Conservation (phyloP, 768 basidiomycete genomes). For the Pleurotus citrinopileatus region DNA sequence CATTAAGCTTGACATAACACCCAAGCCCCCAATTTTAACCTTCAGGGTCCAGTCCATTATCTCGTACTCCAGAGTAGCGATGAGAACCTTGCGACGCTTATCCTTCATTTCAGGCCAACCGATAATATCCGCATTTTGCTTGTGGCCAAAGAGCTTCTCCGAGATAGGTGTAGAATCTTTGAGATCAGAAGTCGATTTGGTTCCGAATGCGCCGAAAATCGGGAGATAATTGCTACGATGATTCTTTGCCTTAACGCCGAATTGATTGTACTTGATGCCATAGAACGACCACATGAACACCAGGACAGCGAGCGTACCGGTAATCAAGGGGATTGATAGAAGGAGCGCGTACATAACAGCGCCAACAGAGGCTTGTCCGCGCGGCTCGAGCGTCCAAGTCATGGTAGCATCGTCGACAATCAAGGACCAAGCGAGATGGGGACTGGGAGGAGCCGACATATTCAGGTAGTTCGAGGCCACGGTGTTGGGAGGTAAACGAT, state of each 20-base stretch:
- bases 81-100: constrained; percentile 89
- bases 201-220: constrained; percentile 65
- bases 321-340: constrained; percentile 78
- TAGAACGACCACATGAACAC: constrained; percentile 97
- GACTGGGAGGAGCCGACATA: constrained; percentile 85
- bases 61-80: constrained; percentile 92
- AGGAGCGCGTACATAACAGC: constrained; percentile 88
- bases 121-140: constrained; percentile 68
- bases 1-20: constrained; percentile 98
- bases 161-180: constrained; percentile 53
- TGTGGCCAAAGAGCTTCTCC: constrained; percentile 74
- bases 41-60: constrained; percentile 97
- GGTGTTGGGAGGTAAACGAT: constrained; percentile 88
- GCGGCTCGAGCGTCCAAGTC: constrained; percentile 77
- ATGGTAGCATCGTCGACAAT: constrained; percentile 74
- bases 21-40: constrained; percentile 96
- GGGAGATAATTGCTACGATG: constrained; percentile 81
- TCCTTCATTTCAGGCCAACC: constrained; percentile 96
- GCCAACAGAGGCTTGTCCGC: constrained; percentile 77
- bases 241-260: constrained; percentile 77
- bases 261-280: constrained; percentile 92
- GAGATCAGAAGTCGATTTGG: constrained; percentile 68
- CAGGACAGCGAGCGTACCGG: constrained; percentile 76
- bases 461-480: constrained; percentile 86
- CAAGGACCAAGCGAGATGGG: constrained; percentile 86